Conservation (phyloP, 2,329 filamentous ascomycete species). For the Microdochium trichocladiopsis region DNA sequence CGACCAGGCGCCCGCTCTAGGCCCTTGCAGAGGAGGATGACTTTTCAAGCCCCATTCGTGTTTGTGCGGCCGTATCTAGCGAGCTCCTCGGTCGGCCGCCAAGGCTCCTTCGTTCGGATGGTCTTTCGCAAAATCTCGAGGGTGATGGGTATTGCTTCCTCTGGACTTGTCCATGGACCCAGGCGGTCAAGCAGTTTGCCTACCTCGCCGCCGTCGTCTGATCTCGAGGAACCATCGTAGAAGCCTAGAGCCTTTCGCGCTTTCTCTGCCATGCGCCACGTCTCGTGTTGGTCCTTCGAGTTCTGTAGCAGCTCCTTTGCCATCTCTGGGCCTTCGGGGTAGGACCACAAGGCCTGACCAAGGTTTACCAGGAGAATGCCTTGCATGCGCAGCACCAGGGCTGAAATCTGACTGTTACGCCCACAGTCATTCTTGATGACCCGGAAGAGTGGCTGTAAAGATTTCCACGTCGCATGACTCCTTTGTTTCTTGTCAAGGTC, state of each 20-base stretch:
- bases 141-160: conserved; percentile 17
- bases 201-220: conserved; percentile 17
- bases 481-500: conserved; percentile 32
- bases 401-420: conserved; percentile 10
- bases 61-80: conserved; percentile 10
- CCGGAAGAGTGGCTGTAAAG: conserved; percentile 15
- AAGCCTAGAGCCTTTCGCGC: conserved; percentile 15
- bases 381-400: conserved; percentile 19
- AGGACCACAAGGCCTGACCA: conserved; percentile 14
- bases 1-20: too few relatives aligned
- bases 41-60: conserved; percentile 11
- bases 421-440: conserved; percentile 15
- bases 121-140: conserved; percentile 18
- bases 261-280: conserved; percentile 17
- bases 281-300: conserved; percentile 17
- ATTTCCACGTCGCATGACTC: conserved; percentile 24
- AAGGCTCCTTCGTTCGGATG: conserved; percentile 14
- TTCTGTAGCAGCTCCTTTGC: conserved; percentile 11
- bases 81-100: conserved; percentile 19
- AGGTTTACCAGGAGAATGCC: conserved; percentile 17
- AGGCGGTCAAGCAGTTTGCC: conserved; percentile 23
- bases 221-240: conserved; percentile 12
- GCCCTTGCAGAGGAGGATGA: neutral
- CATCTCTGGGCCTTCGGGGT: conserved; percentile 11
- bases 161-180: conserved; percentile 20